These are phyloP conservation scores for Pythium utonaiense DNA, from an alignment of 352 stramenopile genomes.

Conservation along the genomic window DNA sequence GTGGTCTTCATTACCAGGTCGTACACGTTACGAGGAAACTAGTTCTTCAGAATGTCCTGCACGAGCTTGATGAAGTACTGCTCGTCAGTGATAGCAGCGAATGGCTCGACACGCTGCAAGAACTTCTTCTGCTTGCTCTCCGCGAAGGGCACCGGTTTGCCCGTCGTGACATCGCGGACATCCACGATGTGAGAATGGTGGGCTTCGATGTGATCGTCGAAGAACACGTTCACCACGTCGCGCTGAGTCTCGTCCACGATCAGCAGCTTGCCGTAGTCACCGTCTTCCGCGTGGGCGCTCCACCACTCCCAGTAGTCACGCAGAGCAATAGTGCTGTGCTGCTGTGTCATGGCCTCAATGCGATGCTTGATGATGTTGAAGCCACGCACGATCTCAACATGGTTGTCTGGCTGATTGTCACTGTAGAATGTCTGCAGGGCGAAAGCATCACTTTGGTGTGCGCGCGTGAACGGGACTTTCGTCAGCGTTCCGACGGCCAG, in stretches of 20 bases:
- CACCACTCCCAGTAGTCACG: constrained; percentile 87
- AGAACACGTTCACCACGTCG: constrained; percentile 42
- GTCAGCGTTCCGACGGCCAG: constrained; percentile 57
- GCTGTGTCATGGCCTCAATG: constrained; percentile 29
- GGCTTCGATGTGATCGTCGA: constrained; percentile 80
- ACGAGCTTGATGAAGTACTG: constrained; percentile 73
- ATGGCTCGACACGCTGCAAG: constrained; percentile 75
- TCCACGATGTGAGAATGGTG: constrained; percentile 78
- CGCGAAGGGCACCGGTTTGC: constrained; percentile 49
- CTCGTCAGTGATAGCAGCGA: constrained; percentile 70
- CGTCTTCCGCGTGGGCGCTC: constrained; percentile 70
- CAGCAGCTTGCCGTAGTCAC: constrained; percentile 76
- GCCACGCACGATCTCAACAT: constrained; percentile 50
- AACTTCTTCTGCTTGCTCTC: constrained; percentile 43
- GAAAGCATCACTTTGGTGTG: constrained; percentile 25
- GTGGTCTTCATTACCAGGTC: no score
- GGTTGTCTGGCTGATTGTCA: constrained; percentile 3
- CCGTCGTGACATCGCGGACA: constrained; percentile 52
- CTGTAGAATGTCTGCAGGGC: constrained; percentile 42
- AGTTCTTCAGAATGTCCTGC: constrained; percentile 23
- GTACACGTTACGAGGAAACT: background rate
- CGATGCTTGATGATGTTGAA: constrained; percentile 43
- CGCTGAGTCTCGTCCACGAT: constrained; percentile 35
- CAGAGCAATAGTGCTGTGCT: constrained; percentile 48
- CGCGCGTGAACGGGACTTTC: constrained; percentile 56